Evolutionary conservation across 2,329 filamentous ascomycete species (phyloP), one percentile per base, ranked within the genome.

Genomic region (Monosporascus sp.): DNA sequence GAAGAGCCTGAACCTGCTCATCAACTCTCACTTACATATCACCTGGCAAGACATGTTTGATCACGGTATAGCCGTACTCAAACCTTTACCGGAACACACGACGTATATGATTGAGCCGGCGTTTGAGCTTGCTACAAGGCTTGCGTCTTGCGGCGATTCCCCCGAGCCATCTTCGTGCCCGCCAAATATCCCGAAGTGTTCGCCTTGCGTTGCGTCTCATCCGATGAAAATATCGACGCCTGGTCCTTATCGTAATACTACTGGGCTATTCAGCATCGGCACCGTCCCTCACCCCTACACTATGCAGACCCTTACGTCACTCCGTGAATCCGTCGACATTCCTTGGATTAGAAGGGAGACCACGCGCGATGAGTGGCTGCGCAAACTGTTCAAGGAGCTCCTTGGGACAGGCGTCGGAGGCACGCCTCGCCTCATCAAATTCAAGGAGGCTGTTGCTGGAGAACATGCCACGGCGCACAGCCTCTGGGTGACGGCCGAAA

Each of bases 251-350:
- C 80, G 80, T 52, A 96, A 97, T 69, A 80, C 79, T 5, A 85
- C 86, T 15, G 77, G 77, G 1, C 67, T 87, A 17, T 97, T 91
- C 74, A 90, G 88, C 3, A 89, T 99, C 58, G 91, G 88, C 54
- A 89, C 86, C 1, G 87, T 97, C 14, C 93, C 93, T 0, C 94
- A 99, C 67, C 94, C 94, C 0, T 96, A 91, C 75, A 97, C 92
- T 1, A 77, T 90, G 43, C 81, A 85, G 51, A 81, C 84, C 14
- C 75, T 97, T 18, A 78, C 83, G 54, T 79, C 83, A 58, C 79
- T 83, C 54, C 77, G 81, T 41, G 77, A 83, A 2, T 73, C 78
- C 2, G 74, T 89, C 48, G 86, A 86, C 48, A 72, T 86, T 1
- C 70, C 76, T 7, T 87, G 83, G 74, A 81, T 92, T 56, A 81